Base-by-base conservation (phyloP, 129 eudicot genomes). In the Centaurea solstitialis region DNA sequence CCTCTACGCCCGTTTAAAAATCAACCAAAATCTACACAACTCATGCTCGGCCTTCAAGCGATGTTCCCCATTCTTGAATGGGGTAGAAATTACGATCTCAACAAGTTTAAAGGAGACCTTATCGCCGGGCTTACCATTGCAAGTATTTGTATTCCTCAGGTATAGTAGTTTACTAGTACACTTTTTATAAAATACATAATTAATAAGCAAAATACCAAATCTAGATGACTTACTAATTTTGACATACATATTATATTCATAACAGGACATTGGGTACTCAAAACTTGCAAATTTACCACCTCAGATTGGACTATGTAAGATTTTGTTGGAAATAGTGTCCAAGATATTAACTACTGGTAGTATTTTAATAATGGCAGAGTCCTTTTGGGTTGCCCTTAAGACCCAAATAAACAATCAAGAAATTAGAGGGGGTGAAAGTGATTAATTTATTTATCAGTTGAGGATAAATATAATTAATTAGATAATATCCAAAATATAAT, bases 41-140 rank as follows among this genome's bases (percentile, higher is more conserved):
- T 85, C 11, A 68, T 91, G 33, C 90, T 93, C 22, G 94, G 94
- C 20, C 45, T 89, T 80, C 97, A 88, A 73, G 94, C 98, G 13
- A 71, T 93, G 39, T 93, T 93, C 71, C 98, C 98, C 24, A 90
- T 93, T 72, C 87, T 93, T 57, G 94, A 91, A 23, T 93, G 98
- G 98, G 93, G 91, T 26, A 74, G 88, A 70, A 72, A 59, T 59
- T 93, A 93, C 70, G 85, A 87, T 79, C 73, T 91, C 39, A 39
- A 66, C 1, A 93, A 93, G 75, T 85, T 93, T 78, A 88, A 80
- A 85, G 98, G 98, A 18, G 98, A 93, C 71, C 80, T 93, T 30
- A 91, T 93, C 70, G 74, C 98, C 13, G 98, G 98, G 30, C 89
- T 93, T 89, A n/a, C n/a, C n/a, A n/a, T n/a, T n/a, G n/a, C n/a